Evolutionary conservation across 495 filamentous ascomycete genomes (phyloP).

Genomic region (Xylaria intraflava): DNA sequence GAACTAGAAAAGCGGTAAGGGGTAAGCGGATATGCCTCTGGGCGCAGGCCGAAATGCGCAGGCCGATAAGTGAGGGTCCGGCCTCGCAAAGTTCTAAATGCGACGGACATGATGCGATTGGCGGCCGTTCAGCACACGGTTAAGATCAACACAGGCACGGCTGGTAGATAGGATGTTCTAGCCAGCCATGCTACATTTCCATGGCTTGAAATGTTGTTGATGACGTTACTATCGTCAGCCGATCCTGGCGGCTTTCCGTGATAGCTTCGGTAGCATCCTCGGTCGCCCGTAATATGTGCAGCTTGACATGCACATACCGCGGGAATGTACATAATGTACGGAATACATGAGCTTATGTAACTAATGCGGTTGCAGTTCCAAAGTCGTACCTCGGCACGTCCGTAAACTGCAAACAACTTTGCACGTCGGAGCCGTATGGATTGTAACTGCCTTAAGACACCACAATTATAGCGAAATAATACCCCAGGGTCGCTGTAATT

Average conservation of each 20-base stretch:
- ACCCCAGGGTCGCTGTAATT: no score
- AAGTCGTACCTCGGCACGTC: no score
- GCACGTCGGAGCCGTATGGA: no score
- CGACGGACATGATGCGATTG: conserved; percentile 6
- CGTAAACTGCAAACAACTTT: no score
- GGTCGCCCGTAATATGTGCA: no score
- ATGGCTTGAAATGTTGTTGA: neutral
- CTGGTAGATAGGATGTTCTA: neutral
- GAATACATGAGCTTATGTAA: no score
- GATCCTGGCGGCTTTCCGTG: neutral
- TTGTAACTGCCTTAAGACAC: no score
- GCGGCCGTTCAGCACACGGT: neutral
- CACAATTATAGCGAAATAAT: no score
- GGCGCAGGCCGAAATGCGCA: conserved; percentile 5
- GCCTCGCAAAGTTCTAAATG: conserved; percentile 9
- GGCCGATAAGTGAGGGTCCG: conserved; percentile 5
- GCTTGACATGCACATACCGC: no score
- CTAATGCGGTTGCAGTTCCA: no score
- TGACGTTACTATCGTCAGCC: neutral
- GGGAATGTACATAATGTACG: no score
- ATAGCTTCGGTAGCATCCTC: neutral
- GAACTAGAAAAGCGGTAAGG: conserved; percentile 19
- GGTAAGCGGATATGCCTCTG: conserved; percentile 2
- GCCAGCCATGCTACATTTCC: neutral
- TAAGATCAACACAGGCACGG: neutral